Conservation (phyloP, 352 stramenopile species). For the Phytopythium litorale region DNA sequence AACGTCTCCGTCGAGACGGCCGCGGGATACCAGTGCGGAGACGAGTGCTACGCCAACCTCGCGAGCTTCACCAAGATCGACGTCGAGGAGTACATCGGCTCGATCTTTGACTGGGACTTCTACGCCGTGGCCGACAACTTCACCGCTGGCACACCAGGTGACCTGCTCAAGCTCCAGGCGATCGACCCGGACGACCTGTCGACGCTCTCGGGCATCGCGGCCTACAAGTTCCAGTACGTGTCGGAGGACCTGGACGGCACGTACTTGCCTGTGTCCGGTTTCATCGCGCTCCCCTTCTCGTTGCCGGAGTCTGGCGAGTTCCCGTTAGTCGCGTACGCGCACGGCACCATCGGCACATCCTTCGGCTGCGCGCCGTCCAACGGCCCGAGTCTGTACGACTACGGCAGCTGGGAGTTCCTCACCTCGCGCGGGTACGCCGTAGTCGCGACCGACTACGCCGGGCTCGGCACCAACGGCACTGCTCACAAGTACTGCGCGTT, state of each 20-base stretch:
- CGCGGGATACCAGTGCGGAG: slow-evolving; percentile 4
- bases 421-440: slow-evolving; percentile 8
- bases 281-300: slow-evolving; percentile 9
- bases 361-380: slow-evolving; percentile 7
- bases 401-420: slow-evolving; percentile 11
- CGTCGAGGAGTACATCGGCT: background rate
- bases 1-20: slow-evolving; percentile 2
- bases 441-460: slow-evolving; percentile 12
- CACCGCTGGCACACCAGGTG: background rate
- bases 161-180: slow-evolving; percentile 11
- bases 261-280: slow-evolving; percentile 8
- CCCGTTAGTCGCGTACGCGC: slow-evolving; percentile 10
- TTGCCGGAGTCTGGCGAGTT: slow-evolving; percentile 5
- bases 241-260: slow-evolving; percentile 11
- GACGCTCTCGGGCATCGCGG: slow-evolving; percentile 7
- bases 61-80: background rate
- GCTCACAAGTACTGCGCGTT: slow-evolving; percentile 12
- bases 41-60: slow-evolving; percentile 7
- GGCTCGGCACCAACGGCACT: slow-evolving; percentile 7
- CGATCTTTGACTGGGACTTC: slow-evolving; percentile 12
- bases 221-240: slow-evolving; percentile 12
- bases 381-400: slow-evolving; percentile 9
- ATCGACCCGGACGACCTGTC: slow-evolving; percentile 7
- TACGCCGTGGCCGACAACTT: slow-evolving; percentile 11
- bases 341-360: slow-evolving; percentile 7